Conservation (phyloP, 2,329 filamentous ascomycete genomes). For the Trematosphaeria pertusa region DNA sequence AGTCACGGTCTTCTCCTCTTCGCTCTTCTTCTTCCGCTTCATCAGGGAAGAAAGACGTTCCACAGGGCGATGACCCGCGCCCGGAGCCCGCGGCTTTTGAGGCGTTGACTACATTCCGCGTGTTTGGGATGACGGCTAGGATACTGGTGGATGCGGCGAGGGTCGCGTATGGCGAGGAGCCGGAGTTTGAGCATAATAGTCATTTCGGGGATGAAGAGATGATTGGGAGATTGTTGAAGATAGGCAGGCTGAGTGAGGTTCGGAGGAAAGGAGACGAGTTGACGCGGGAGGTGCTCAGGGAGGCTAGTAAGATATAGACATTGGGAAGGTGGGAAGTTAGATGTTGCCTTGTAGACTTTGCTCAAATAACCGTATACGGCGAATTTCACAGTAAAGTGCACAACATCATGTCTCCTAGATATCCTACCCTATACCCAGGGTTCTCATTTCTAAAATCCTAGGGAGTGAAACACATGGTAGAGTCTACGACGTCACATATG, state of each 20-base stretch:
- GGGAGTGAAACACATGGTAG: no score
- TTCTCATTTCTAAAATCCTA: no score
- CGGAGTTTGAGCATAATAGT: conserved; percentile 78
- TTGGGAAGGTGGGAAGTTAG: no score
- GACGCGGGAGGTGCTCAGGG: conserved; percentile 58
- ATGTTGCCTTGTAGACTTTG: no score
- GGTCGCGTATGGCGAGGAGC: conserved; percentile 81
- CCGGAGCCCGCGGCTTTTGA: conserved; percentile 49
- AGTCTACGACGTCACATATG: no score
- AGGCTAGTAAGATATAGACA: conserved; percentile 56
- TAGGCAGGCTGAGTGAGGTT: conserved; percentile 63
- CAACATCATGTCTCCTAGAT: no score
- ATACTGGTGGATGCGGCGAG: conserved; percentile 88
- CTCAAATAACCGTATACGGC: no score
- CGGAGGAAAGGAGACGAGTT: conserved; percentile 60
- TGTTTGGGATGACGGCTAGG: conserved; percentile 94
- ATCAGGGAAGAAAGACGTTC: conserved; percentile 12
- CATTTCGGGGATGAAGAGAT: conserved; percentile 72
- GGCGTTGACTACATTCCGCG: conserved; percentile 71
- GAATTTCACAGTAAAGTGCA: no score
- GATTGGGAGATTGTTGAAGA: conserved; percentile 62
- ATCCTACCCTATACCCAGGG: no score
- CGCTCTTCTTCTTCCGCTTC: conserved; percentile 4
- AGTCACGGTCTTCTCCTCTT: not conserved
- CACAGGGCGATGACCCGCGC: conserved; percentile 28